Conservation (phyloP, 2,329 filamentous ascomycete species). For the Epicoccum nigrum region DNA sequence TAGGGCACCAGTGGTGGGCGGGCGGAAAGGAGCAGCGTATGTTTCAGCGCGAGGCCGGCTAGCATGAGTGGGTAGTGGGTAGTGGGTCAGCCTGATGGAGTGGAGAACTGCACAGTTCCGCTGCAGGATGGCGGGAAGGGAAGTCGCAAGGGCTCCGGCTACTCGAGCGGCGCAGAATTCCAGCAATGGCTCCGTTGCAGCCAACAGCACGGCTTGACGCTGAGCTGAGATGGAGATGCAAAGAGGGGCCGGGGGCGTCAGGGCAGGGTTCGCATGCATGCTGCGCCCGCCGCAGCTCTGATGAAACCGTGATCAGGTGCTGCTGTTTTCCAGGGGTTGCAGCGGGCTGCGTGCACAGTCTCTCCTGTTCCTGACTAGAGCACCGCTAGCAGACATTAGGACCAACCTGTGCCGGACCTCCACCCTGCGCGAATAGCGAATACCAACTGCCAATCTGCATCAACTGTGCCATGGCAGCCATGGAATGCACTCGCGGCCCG, state of each 20-base stretch:
- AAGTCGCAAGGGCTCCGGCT: constrained; percentile 9
- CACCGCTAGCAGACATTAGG: constrained; percentile 6
- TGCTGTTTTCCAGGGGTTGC: constrained; percentile 3
- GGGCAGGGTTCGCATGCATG: constrained; percentile 20
- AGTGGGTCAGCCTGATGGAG: neutral
- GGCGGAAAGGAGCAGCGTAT: constrained; percentile 28
- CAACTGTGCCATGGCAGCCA: neutral
- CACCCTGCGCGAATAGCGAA: too few relatives aligned
- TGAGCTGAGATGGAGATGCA: constrained; percentile 7
- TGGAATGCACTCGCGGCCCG: constrained; percentile 14
- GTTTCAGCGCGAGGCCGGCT: constrained; percentile 26
- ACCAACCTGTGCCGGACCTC: constrained; percentile 4
- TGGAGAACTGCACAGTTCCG: constrained; percentile 12
- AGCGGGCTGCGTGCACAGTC: constrained; percentile 12
- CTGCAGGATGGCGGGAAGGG: constrained; percentile 11
- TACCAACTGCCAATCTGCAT: too few relatives aligned
- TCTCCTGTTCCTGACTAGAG: constrained; percentile 16
- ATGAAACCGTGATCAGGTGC: constrained; percentile 26
- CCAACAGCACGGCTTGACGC: constrained; percentile 4
- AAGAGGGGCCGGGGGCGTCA: constrained; percentile 6
- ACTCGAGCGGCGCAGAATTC: constrained; percentile 3
- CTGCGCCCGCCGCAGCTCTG: constrained; percentile 9
- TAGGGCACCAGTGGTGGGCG: constrained; percentile 26
- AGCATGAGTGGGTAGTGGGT: constrained; percentile 9
- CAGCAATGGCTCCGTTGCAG: constrained; percentile 6